phyloP scores from a whole-genome alignment of 2,329 filamentous ascomycete species.

The Clathrospora elynae region DNA sequence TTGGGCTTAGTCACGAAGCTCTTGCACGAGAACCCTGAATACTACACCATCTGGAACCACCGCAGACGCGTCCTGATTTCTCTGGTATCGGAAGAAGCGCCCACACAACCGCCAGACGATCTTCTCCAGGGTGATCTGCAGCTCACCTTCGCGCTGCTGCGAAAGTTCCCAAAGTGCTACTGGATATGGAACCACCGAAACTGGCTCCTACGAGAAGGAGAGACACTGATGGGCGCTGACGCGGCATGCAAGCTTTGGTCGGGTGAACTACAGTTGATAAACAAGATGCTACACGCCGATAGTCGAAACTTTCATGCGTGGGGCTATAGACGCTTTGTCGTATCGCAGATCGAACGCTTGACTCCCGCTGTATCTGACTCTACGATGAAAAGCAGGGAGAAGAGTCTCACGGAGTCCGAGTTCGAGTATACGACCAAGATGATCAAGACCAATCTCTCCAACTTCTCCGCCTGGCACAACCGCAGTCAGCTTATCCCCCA shows the following conservation, averaged over 20 bases:
- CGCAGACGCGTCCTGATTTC: slow-evolving; percentile 73
- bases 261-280: slow-evolving; percentile 78
- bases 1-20: slow-evolving; percentile 74
- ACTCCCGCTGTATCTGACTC: slow-evolving; percentile 1
- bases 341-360: slow-evolving; percentile 72
- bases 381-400: slow-evolving; percentile 2
- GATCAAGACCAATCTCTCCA: slow-evolving; percentile 83
- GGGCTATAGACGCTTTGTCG: slow-evolving; percentile 83
- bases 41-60: slow-evolving; percentile 91
- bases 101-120: slow-evolving; percentile 49
- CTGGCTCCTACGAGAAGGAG: slow-evolving; percentile 80
- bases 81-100: slow-evolving; percentile 54
- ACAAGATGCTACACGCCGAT: slow-evolving; percentile 87
- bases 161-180: slow-evolving; percentile 93
- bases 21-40: slow-evolving; percentile 79
- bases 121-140: slow-evolving; percentile 74
- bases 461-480: slow-evolving; percentile 97
- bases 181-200: slow-evolving; percentile 98
- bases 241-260: slow-evolving; percentile 74
- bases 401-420: slow-evolving; percentile 76
- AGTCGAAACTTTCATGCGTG: slow-evolving; percentile 95
- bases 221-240: slow-evolving; percentile 62
- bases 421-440: slow-evolving; percentile 90
- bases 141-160: slow-evolving; percentile 83
- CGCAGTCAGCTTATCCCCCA: slow-evolving; percentile 81